A percentile compares a stretch with the other conserved stretches of the same genome.
phyloP scores from a whole-genome alignment of 2,329 filamentous ascomycete species.

The Lachnellula arida region DNA sequence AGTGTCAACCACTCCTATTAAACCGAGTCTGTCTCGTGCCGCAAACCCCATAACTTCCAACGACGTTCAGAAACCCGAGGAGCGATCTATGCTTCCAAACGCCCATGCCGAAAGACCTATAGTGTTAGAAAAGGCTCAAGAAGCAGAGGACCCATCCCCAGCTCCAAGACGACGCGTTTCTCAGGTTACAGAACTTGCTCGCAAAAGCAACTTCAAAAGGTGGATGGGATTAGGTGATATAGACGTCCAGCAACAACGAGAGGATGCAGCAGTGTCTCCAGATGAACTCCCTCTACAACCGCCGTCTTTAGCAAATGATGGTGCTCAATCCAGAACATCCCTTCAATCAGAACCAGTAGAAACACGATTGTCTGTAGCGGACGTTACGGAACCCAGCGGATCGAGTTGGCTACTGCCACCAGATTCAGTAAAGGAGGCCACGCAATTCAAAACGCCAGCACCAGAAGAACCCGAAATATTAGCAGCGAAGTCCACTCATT shows the following conservation, averaged over 20 bases:
- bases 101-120: neutral
- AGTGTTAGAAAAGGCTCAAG: neutral
- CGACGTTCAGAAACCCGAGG: neutral
- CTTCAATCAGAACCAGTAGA: no score
- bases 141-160: neutral
- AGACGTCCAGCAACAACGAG: neutral
- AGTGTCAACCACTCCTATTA: slow-evolving; percentile 17
- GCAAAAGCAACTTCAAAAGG: neutral
- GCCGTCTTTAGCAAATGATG: neutral
- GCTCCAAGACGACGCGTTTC: neutral
- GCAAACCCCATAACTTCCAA: neutral
- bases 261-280: neutral
- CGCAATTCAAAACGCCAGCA: neutral
- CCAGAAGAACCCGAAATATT: neutral
- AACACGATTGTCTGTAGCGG: no score
- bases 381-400: no score
- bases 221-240: neutral
- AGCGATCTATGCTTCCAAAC: neutral
- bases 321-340: no score
- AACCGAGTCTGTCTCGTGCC: slow-evolving; percentile 8
- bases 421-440: no score
- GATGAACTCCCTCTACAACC: neutral
- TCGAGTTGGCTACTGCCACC: no score
- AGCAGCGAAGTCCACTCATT: no score
- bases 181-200: neutral